Conservation (phyloP, 257 asterid species). For the Solanum gandarillasii region DNA sequence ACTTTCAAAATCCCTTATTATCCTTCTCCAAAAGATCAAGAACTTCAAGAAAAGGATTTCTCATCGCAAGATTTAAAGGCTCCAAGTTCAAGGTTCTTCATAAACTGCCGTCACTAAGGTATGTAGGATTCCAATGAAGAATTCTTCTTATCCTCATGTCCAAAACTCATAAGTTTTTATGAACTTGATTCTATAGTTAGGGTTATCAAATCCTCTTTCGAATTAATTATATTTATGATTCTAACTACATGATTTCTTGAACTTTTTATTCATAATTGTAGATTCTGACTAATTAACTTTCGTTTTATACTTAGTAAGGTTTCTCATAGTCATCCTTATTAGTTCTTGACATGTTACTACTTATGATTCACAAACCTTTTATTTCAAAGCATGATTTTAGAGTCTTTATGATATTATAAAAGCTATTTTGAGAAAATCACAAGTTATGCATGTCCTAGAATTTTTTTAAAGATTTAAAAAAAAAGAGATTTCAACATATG, state of each 20-base stretch:
- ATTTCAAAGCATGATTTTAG: background rate
- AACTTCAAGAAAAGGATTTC: background rate
- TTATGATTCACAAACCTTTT: background rate
- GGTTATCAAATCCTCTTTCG: background rate
- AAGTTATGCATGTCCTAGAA: background rate
- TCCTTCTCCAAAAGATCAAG: background rate
- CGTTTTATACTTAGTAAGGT: background rate
- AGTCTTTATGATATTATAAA: background rate
- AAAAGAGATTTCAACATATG: background rate
- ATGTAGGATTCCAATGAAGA: background rate
- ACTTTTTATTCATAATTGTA: too few species aligned
- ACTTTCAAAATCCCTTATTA: background rate
- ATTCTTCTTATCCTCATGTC: background rate
- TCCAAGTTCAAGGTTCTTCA: background rate
- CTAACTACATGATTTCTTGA: background rate
- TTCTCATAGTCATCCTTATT: background rate
- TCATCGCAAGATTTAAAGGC: background rate
- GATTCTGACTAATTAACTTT: background rate
- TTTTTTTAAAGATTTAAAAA: too few species aligned
- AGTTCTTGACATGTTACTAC: background rate
- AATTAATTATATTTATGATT: background rate
- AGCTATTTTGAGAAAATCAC: background rate
- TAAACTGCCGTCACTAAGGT: background rate
- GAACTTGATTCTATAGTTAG: background rate
- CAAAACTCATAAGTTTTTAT: background rate